A percentile compares a stretch with the other conserved stretches of the same genome.
Conservation (phyloP, 192 early-diverging fungal species). For the Umbelopsis isabellina region DNA sequence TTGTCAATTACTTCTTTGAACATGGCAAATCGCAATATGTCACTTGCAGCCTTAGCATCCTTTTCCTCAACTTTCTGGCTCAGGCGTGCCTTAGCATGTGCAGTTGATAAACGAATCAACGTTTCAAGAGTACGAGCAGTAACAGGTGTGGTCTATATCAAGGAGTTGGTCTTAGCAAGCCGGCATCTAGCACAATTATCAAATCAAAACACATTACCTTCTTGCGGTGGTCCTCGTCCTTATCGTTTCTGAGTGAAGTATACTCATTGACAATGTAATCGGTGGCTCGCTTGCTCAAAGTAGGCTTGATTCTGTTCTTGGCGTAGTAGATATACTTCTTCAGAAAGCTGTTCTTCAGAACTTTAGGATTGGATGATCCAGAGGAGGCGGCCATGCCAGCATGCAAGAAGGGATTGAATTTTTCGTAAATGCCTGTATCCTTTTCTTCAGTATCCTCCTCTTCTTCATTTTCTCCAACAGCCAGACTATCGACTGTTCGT, state of each 20-base stretch:
- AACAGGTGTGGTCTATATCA: conserved; percentile 82
- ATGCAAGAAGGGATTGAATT: conserved; percentile 84
- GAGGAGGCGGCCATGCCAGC: conserved; percentile 56
- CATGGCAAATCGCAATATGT: conserved; percentile 86
- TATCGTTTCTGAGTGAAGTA: conserved; percentile 80
- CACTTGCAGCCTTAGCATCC: conserved; percentile 84
- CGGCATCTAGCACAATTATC: neutral
- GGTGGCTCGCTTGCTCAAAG: conserved; percentile 80
- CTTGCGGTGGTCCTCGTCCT: conserved; percentile 68
- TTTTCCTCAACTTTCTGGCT: conserved; percentile 77
- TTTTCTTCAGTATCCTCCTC: conserved; percentile 52
- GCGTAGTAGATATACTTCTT: conserved; percentile 97
- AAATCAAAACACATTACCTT: conserved; percentile 49
- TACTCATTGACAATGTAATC: conserved; percentile 83
- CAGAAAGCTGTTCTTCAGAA: conserved; percentile 85
- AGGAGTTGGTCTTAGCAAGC: conserved; percentile 11
- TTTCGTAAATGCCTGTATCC: conserved; percentile 79
- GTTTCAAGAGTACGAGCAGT: conserved; percentile 99
- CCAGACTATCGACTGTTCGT: conserved; percentile 42
- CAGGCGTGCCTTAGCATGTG: conserved; percentile 93
- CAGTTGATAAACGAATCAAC: conserved; percentile 93
- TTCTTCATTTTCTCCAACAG: conserved; percentile 54
- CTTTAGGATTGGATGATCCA: conserved; percentile 43
- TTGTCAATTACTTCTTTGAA: conserved; percentile 83
- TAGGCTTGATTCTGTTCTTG: conserved; percentile 83